Evolutionary conservation across 1,284 basidiomycete genomes (phyloP), one percentile per base, ranked within the genome.

Genomic region (Sphaerobolus stellatus): DNA sequence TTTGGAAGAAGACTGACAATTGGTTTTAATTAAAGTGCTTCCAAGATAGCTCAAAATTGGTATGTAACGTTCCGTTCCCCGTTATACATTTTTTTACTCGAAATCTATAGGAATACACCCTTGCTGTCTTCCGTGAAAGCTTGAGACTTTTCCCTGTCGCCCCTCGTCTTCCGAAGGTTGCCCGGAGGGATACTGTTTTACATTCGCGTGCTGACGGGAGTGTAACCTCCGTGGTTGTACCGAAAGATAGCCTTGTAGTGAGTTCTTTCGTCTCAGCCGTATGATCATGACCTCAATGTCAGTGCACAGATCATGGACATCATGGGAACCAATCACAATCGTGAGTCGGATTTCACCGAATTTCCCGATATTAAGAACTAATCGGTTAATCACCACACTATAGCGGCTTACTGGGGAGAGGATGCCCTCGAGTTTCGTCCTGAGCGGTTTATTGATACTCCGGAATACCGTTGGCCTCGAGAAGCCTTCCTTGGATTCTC

Each of bases 371-470:
- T n/a, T n/a, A n/a, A n/a, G n/a, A n/a, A n/a, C n/a, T n/a, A n/a
- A n/a, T n/a, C 13, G 8, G n/a, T 18, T 28, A 29, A 25, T n/a
- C 22, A 47, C n/a, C n/a, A 33, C 16, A 13, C 8, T 31, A 18
- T 34, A 54, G 52, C 45, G 14, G 45, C 46, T 14, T 54, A 48
- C 33, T 95, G 90, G 88, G 92, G 92, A n/a, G 78, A 80, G 3
- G 92, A 94, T 64, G 75, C 78, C 16, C 84, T 88, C 20, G 77
- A 66, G n/a, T 93, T 80, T 72, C 72, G 88, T 38, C 90, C 88
- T 0, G 90, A 93, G 64, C 77, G 92, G 22, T 93, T 48, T 18
- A 38, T 33, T 20, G 50, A 50, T 16, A 53, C 49, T 16, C 20
- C 29, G 48, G 22, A 51, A 16, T 34, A 38, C 22, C 50, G 34